Evolutionary conservation across 2,329 filamentous ascomycete species (phyloP).

Genomic region (Alternaria tenuissima): DNA sequence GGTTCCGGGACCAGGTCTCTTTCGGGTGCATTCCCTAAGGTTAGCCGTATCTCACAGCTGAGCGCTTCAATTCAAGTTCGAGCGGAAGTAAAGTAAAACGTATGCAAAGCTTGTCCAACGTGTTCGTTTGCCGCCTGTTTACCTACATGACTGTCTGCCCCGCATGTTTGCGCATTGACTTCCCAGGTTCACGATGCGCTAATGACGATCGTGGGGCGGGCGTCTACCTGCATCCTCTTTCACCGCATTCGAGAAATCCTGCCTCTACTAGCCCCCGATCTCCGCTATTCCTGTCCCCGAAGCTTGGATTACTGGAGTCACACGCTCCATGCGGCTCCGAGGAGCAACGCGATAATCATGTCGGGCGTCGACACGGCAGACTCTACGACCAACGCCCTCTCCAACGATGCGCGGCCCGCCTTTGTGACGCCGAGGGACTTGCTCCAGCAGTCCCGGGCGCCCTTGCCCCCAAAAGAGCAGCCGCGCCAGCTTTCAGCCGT

Average conservation of each 20-base stretch:
- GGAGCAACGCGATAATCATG: conserved; percentile 48
- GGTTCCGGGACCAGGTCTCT: background rate
- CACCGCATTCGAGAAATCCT: conserved; percentile 18
- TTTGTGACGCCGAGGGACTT: conserved; percentile 36
- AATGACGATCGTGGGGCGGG: conserved; percentile 22
- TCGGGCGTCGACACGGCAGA: conserved; percentile 48
- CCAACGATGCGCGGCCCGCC: conserved; percentile 25
- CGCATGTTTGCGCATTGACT: conserved; percentile 22
- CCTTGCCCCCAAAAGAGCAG: conserved; percentile 41
- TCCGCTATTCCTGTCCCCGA: conserved; percentile 16
- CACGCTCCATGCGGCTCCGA: conserved; percentile 47
- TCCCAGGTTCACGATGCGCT: conserved; percentile 15
- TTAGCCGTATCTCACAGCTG: conserved; percentile 7
- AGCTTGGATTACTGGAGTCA: conserved; percentile 16
- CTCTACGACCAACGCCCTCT: conserved; percentile 30
- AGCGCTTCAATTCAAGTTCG: conserved; percentile 5
- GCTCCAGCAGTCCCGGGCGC: conserved; percentile 22
- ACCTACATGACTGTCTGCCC: conserved; percentile 6
- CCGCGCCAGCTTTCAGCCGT: conserved; percentile 62
- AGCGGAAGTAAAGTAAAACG: background rate
- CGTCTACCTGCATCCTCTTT: conserved; percentile 19
- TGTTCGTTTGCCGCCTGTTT: background rate
- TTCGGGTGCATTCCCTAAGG: conserved; percentile 10
- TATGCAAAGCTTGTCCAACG: background rate
- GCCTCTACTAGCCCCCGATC: conserved; percentile 9